These are phyloP conservation scores for Dentipellis fragilis DNA, from an alignment of 768 basidiomycete genomes.

Conservation along the genomic window DNA sequence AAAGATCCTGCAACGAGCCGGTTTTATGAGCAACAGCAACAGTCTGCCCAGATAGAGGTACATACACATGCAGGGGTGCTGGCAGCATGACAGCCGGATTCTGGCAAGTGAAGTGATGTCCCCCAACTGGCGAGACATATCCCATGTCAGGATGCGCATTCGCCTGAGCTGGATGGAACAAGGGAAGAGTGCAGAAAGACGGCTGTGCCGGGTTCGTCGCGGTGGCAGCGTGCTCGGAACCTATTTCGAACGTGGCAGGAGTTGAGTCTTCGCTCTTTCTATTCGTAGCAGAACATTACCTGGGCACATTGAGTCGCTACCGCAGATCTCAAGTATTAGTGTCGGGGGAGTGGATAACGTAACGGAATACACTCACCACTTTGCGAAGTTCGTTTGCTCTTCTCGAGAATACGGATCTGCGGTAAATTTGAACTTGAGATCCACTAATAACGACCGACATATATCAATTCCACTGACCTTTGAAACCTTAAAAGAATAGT, in stretches of 20 bases:
- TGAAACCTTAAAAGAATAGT: conserved; percentile 34
- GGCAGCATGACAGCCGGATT: conserved; percentile 44
- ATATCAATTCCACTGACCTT: conserved; percentile 22
- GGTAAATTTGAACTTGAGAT: not conserved
- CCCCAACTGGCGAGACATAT: conserved; percentile 41
- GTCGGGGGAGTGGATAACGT: not conserved
- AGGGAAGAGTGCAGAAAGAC: conserved; percentile 43
- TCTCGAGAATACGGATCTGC: conserved; percentile 53
- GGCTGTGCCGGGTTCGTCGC: conserved; percentile 30
- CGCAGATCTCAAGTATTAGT: not conserved
- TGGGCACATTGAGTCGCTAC: conserved; percentile 40
- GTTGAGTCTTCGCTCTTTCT: no score
- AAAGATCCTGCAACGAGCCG: conserved; percentile 31
- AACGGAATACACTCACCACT: conserved; percentile 31
- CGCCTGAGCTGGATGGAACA: conserved; percentile 35
- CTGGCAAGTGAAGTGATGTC: conserved; percentile 42
- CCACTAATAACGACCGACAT: not conserved
- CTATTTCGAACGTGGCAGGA: conserved; percentile 20
- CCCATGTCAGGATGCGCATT: conserved; percentile 24
- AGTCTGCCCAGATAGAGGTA: not conserved
- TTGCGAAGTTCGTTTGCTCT: conserved; percentile 40
- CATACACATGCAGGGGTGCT: conserved; percentile 48
- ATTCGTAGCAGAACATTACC: conserved; percentile 22
- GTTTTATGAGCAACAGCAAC: no score
- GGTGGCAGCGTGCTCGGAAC: conserved; percentile 37